phyloP scores from a whole-genome alignment of 345 rosid genomes.

The Dovyalis caffra region DNA sequence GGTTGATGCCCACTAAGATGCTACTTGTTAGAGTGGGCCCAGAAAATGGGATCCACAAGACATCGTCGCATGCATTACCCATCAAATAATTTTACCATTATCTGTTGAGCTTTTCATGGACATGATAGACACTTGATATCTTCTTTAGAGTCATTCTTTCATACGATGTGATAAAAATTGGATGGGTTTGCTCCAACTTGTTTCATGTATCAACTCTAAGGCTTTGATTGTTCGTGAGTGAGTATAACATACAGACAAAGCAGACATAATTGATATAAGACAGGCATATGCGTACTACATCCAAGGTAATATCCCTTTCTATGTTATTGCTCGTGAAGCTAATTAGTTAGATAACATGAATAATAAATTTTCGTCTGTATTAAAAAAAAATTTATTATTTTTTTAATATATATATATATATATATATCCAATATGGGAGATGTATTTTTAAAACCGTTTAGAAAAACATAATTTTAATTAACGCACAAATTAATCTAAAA shows the following conservation, averaged over 20 bases:
- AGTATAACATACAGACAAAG: not conserved
- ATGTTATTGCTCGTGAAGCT: not conserved
- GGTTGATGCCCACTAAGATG: not conserved
- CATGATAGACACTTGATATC: conserved; percentile 20
- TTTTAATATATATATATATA: no score
- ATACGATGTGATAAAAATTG: not conserved
- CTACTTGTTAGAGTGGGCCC: conserved; percentile 9
- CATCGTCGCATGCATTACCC: conserved; percentile 29
- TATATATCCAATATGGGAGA: no score
- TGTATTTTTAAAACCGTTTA: no score
- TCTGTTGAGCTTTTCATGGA: conserved; percentile 22
- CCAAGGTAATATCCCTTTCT: not conserved
- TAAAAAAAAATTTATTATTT: no score
- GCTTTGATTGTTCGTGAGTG: not conserved
- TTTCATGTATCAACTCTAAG: not conserved
- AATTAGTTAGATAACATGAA: no score
- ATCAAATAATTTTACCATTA: conserved; percentile 27
- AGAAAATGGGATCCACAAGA: conserved; percentile 17
- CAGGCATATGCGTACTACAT: not conserved
- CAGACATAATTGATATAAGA: conserved; percentile 1
- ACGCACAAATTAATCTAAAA: no score
- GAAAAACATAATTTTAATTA: no score
- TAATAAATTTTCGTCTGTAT: no score
- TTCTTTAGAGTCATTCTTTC: not conserved
- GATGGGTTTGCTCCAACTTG: not conserved